Evolutionary conservation across 495 filamentous ascomycete species (phyloP), one percentile per base, ranked within the genome.

Genomic region (Pseudevernia furfuracea): DNA sequence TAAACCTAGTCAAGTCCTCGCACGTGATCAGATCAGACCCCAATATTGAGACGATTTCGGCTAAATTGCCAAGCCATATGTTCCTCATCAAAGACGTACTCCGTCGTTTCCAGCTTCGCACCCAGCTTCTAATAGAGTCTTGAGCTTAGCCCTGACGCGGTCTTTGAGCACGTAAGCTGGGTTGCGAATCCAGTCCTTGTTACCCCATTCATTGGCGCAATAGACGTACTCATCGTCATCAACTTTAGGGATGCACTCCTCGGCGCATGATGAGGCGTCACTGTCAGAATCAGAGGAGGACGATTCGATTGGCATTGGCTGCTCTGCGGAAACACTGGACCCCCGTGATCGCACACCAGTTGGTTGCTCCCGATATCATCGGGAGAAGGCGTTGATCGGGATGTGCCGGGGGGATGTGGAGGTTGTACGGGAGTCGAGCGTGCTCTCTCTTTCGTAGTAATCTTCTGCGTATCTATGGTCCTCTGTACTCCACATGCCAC

Each of bases 51-150:
- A n/a, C n/a, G n/a, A n/a, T n/a, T n/a, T n/a, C n/a, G n/a, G n/a
- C n/a, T n/a, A n/a, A n/a, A n/a, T n/a, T n/a, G n/a, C n/a, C n/a
- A n/a, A n/a, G n/a, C n/a, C n/a, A n/a, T n/a, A n/a, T n/a, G n/a
- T n/a, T 14, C 38, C 14, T 15, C 36, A 59, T 59, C 37, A 59
- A 38, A 59, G 14, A 41, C 32, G n/a, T 59, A 30, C 23, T 36
- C 57, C 23, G 57, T 38, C 57, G n/a, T 17, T 23, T 41, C 19
- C n/a, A 59, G 57, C 15, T 36, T 41, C 57, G 38, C 57, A 59
- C 14, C 32, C n/a, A 10, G 30, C 57, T 14, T 38, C 34, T 0
- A 59, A 23, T 15, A 59, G 34, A 1, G 23, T 38, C n/a, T 14
- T 34, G 14, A 59, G 23, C 38, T 36, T 59, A 10, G n/a, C 14